Conservation (phyloP, 371 early-diverging fungal genomes). For the Lichtheimia ramosa region DNA sequence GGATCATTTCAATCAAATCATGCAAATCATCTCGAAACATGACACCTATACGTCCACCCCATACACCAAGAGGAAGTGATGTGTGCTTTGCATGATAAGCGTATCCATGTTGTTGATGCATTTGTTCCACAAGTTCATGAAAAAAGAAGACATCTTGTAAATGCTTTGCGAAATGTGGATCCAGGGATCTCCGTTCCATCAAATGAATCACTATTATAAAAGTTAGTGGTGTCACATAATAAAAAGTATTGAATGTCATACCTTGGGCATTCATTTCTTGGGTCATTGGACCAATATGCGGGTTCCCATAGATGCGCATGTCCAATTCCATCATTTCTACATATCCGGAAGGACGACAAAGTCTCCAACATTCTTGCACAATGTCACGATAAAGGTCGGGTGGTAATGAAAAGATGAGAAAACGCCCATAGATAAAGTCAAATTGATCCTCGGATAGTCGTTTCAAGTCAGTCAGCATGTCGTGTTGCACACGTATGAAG, state of each 20-base stretch:
- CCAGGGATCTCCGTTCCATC: constrained; percentile 28
- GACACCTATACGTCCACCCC: constrained; percentile 47
- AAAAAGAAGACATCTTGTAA: constrained; percentile 30
- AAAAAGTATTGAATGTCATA: constrained; percentile 11
- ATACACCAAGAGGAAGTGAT: constrained; percentile 43
- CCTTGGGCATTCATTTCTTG: constrained; percentile 40
- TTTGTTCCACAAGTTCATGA: constrained; percentile 14
- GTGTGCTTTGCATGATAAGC: constrained; percentile 27
- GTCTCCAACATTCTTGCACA: constrained; percentile 32
- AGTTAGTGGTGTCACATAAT: not conserved
- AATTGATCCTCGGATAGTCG: constrained; percentile 30
- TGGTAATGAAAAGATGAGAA: constrained; percentile 22
- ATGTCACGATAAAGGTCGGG: constrained; percentile 28
- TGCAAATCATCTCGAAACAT: constrained; percentile 44
- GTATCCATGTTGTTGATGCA: constrained; percentile 10
- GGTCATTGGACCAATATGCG: constrained; percentile 19
- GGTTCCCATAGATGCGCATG: constrained; percentile 37
- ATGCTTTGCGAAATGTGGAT: constrained; percentile 38
- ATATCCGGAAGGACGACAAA: constrained; percentile 32
- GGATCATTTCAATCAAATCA: constrained; percentile 24
- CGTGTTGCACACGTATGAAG: constrained; percentile 20
- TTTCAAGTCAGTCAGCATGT: constrained; percentile 27
- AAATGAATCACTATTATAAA: constrained; percentile 30
- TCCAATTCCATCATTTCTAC: constrained; percentile 47
- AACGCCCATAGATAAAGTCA: constrained; percentile 39